Evolutionary conservation across 2,329 filamentous ascomycete species (phyloP).

Genomic region (Ramularia endophylla): DNA sequence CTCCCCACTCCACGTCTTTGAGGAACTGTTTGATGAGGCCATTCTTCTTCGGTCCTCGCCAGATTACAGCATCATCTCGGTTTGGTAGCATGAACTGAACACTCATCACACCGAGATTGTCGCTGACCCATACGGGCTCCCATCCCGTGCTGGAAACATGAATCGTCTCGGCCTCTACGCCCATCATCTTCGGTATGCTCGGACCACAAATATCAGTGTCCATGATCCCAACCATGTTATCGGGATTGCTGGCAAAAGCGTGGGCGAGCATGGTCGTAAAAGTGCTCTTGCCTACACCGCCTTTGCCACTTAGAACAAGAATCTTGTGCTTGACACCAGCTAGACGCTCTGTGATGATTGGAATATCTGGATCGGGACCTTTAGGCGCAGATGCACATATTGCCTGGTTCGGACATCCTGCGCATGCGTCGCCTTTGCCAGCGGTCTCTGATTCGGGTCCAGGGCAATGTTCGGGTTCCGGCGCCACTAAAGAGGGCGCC

Average conservation of each 20-base stretch:
- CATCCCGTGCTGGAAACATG: constrained; percentile 84
- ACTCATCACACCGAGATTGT: constrained; percentile 93
- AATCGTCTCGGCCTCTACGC: constrained; percentile 87
- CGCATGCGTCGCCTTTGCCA: constrained; percentile 71
- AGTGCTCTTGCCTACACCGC: constrained; percentile 93
- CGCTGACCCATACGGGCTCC: constrained; percentile 92
- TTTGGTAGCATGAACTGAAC: constrained; percentile 98
- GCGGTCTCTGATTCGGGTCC: constrained; percentile 73
- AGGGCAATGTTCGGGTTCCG: constrained; percentile 87
- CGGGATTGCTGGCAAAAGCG: constrained; percentile 76
- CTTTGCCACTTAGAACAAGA: constrained; percentile 87
- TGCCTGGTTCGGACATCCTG: constrained; percentile 88
- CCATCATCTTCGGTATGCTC: constrained; percentile 98
- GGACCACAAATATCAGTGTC: constrained; percentile 98
- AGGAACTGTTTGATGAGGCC: constrained; percentile 96
- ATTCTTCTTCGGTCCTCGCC: constrained; percentile 98
- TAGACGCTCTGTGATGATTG: constrained; percentile 77
- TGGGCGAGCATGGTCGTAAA: constrained; percentile 85
- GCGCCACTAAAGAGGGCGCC: constrained; percentile 76
- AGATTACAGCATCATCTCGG: constrained; percentile 91
- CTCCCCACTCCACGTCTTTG: constrained; percentile 97
- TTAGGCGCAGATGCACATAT: constrained; percentile 95
- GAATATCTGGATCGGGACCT: constrained; percentile 90
- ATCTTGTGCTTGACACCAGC: constrained; percentile 84
- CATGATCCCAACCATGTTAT: constrained; percentile 84